Conservation (phyloP, 306 rosid species). For the Astragalus glycyphyllos region DNA sequence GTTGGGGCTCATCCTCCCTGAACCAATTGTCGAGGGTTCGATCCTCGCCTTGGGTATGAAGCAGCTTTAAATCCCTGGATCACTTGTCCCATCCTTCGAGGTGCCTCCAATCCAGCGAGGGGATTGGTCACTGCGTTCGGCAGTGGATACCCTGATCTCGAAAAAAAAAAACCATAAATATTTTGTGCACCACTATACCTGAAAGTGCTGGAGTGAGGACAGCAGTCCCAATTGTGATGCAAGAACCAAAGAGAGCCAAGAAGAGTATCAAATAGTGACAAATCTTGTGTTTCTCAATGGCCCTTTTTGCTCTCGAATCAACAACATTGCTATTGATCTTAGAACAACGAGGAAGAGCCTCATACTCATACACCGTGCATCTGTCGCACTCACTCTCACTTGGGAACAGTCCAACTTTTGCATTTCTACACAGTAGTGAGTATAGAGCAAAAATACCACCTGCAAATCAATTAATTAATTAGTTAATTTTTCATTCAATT, state of each 20-base stretch:
- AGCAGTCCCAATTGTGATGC: constrained; percentile 76
- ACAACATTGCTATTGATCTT: constrained; percentile 37
- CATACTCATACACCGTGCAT: no score
- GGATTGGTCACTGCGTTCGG: no score
- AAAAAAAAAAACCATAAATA: no score
- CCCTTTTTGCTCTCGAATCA: constrained; percentile 70
- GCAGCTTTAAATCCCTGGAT: no score
- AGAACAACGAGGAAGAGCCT: neutral
- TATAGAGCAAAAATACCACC: constrained; percentile 86
- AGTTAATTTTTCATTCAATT: no score
- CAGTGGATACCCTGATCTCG: no score
- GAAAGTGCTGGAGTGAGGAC: constrained; percentile 89
- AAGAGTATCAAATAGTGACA: constrained; percentile 68
- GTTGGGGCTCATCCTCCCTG: no score
- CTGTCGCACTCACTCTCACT: constrained; percentile 37
- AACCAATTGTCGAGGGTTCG: no score
- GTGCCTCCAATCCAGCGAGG: no score
- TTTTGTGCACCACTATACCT: no score
- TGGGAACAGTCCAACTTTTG: constrained; percentile 81
- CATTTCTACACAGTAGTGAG: constrained; percentile 83
- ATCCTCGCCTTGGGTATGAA: no score
- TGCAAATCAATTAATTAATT: constrained; percentile 19
- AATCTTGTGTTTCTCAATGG: constrained; percentile 66
- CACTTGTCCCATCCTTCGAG: no score
- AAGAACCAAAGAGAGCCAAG: constrained; percentile 78